Percentiles rank a stretch among this genome's conserved stretches.
phyloP scores from a whole-genome alignment of 257 asterid genomes.

The Ilex asprella region DNA sequence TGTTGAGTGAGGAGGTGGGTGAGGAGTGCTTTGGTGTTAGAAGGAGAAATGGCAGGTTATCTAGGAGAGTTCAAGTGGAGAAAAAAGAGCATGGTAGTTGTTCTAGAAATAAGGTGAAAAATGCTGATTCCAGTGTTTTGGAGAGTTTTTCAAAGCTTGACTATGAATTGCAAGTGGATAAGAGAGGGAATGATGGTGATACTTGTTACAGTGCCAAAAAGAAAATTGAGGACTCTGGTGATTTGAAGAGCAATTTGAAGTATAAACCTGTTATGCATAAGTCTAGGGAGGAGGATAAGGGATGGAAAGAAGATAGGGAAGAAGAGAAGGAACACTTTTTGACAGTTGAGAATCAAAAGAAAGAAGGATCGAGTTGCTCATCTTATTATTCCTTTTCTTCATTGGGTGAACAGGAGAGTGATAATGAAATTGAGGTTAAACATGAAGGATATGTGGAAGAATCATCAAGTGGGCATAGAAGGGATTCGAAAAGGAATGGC shows the following conservation, averaged over 20 bases:
- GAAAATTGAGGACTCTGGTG: background rate
- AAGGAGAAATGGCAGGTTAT: constrained; percentile 29
- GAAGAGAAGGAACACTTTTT: constrained; percentile 16
- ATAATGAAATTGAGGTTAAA: constrained; percentile 39
- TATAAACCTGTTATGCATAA: constrained; percentile 18
- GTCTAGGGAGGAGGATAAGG: constrained; percentile 30
- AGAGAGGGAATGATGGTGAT: constrained; percentile 20
- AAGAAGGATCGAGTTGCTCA: constrained; percentile 70
- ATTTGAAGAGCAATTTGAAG: background rate
- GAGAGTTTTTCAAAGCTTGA: constrained; percentile 24
- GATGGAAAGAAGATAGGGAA: constrained; percentile 30
- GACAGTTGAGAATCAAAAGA: constrained; percentile 35
- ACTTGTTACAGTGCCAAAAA: constrained; percentile 15
- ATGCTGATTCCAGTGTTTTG: constrained; percentile 24
- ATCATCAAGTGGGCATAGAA: constrained; percentile 20
- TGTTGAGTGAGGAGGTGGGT: constrained; percentile 56
- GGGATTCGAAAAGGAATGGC: constrained; percentile 28
- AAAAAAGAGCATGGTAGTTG: constrained; percentile 25
- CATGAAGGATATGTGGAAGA: constrained; percentile 32
- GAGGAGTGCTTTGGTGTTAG: constrained; percentile 38
- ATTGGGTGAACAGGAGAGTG: constrained; percentile 43
- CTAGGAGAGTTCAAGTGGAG: constrained; percentile 36
- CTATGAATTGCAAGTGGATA: constrained; percentile 19
- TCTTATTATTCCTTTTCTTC: constrained; percentile 76
- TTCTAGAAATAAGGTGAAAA: constrained; percentile 34